phyloP scores from a whole-genome alignment of 345 rosid species.

The Garcia nutans region DNA sequence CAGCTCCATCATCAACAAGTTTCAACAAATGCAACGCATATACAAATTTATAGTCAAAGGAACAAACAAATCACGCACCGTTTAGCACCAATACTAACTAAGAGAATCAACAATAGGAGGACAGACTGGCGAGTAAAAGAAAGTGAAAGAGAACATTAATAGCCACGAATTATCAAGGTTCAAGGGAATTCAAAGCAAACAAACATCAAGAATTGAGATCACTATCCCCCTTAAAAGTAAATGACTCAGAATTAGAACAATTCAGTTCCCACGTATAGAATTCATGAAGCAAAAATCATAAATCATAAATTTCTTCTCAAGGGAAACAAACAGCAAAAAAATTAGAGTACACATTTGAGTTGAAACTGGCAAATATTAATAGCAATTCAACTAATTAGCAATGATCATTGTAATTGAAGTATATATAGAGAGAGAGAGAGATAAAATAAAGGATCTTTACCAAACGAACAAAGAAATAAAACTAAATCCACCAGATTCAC shows the following conservation, averaged over 20 bases:
- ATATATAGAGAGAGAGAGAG: too few species aligned
- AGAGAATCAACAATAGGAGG: not conserved
- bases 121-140: not conserved
- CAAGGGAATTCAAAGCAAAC: not conserved
- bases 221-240: constrained; percentile 4
- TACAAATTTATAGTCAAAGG: not conserved
- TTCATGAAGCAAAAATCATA: not conserved
- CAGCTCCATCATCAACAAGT: constrained; percentile 20
- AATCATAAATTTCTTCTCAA: not conserved
- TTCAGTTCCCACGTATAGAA: not conserved
- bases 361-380: constrained; percentile 13
- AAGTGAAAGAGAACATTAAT: constrained; percentile 9
- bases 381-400: constrained; percentile 16
- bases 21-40: constrained; percentile 14
- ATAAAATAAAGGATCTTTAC: constrained; percentile 16
- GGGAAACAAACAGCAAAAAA: not conserved
- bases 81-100: not conserved
- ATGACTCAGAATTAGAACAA: constrained; percentile 6
- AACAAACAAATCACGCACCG: not conserved
- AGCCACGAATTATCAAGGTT: constrained; percentile 8
- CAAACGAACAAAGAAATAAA: not conserved
- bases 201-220: constrained; percentile 10
- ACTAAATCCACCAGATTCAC: constrained; percentile 16
- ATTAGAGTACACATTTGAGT: constrained; percentile 18
- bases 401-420: constrained; percentile 21